A percentile compares a stretch with the other conserved stretches of the same genome.
Evolutionary conservation across 1,284 basidiomycete genomes (phyloP).

Genomic region (Puccinia polysora): DNA sequence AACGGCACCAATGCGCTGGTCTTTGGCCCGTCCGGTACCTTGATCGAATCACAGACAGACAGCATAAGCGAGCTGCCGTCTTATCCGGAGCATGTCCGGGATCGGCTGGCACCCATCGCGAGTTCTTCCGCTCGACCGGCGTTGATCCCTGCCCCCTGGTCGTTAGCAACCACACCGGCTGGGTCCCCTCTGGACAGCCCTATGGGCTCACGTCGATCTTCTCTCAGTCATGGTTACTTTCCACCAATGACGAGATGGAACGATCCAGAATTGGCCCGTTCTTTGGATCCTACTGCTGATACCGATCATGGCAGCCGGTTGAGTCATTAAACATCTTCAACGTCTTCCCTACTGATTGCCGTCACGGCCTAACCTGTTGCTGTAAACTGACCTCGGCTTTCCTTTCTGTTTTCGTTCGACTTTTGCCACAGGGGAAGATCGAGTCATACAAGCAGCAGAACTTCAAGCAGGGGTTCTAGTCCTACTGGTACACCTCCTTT

Average conservation of each 20-base stretch:
- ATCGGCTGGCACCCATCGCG: slow-evolving; percentile 76
- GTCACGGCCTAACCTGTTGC: slow-evolving; percentile 8
- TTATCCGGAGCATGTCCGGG: slow-evolving; percentile 79
- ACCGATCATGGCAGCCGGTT: slow-evolving; percentile 14
- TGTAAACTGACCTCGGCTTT: slow-evolving; percentile 24
- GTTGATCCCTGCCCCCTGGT: slow-evolving; percentile 47
- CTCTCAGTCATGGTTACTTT: slow-evolving; percentile 20
- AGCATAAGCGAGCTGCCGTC: slow-evolving; percentile 67
- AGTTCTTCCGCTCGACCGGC: slow-evolving; percentile 58
- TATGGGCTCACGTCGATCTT: slow-evolving; percentile 47
- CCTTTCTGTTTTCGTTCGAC: background rate
- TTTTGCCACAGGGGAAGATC: slow-evolving; percentile 52
- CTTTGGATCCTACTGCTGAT: slow-evolving; percentile 10
- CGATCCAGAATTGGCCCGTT: slow-evolving; percentile 11
- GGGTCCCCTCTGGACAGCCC: slow-evolving; percentile 43
- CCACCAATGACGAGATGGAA: slow-evolving; percentile 20
- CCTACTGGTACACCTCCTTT: slow-evolving; percentile 52
- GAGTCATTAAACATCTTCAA: too few relatives aligned
- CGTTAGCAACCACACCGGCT: slow-evolving; percentile 45
- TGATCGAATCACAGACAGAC: slow-evolving; percentile 47
- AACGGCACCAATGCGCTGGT: slow-evolving; percentile 63
- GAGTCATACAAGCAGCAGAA: slow-evolving; percentile 55
- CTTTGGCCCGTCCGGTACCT: slow-evolving; percentile 56
- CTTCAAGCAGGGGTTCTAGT: slow-evolving; percentile 56
- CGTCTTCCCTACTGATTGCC: slow-evolving; percentile 48